Base-by-base conservation (phyloP, 2,329 filamentous ascomycete species). In the Fusarium anthophilum region DNA sequence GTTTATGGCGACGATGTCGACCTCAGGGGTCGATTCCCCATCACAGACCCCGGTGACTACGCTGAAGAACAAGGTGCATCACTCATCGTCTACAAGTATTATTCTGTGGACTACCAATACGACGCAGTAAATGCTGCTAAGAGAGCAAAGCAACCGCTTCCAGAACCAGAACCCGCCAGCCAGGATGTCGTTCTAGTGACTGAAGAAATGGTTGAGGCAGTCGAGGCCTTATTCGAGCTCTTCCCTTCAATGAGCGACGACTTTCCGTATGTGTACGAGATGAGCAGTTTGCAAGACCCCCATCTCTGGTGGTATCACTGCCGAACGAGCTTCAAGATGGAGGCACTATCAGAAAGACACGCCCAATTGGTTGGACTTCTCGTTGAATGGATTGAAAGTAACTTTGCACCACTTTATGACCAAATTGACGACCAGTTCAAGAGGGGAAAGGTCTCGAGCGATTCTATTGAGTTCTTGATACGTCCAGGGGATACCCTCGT, bases 251-350 rank as follows among this genome's bases (percentile, higher is more conserved):
- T 38, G 11, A 47, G 17, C 8, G 44, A 35, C 10, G 48, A 30
- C 12, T 32, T 44, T 8, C 62, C 65, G 3, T 11, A 14, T 12
- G 26, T 66, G 4, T 14, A 28, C 1, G 38, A 28, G 26, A 41
- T 26, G 48, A 17, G 20, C 2, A 50, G 20, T 15, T 37, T 69
- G 22, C 20, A 44, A 1, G 41, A 58, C 9, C 62, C 66, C 9
- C 56, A 57, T 20, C 44, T 41, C 3, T 69, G 66, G 66, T 69
- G 66, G 66, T 69, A 69, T 45, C 63, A 69, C 13, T 67, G 64
- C 11, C 63, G 66, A 24, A 57, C 38, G 2, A 20, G 24, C 8
- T 54, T 51, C 45, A 28, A 28, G 11, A 48, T 63, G 6, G 50
- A 63, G 18, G 22, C 24, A 3, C 12, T 69, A 4, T 43, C 57